These are phyloP conservation scores for Aureobasidium melanogenum DNA, from an alignment of 2,329 filamentous ascomycete genomes.

Conservation along the genomic window DNA sequence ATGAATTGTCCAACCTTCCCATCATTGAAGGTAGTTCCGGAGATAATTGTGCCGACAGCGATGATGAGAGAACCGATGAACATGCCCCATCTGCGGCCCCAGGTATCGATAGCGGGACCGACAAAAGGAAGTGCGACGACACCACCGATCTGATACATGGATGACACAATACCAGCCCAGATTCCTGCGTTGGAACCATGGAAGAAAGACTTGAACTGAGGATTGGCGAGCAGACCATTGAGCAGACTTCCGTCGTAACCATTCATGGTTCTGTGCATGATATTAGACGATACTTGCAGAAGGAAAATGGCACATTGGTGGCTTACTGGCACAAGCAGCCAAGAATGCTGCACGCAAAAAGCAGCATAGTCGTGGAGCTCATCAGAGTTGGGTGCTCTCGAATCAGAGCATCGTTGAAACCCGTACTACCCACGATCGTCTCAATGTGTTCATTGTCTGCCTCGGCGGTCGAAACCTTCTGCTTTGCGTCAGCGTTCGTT, in stretches of 20 bases:
- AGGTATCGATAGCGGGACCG: slow-evolving; percentile 37
- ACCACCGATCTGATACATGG: slow-evolving; percentile 42
- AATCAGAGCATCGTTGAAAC: slow-evolving; percentile 47
- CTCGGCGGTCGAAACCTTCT: neutral
- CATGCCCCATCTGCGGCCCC: slow-evolving; percentile 37
- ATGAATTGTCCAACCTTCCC: slow-evolving; percentile 37
- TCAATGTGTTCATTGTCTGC: slow-evolving; percentile 27
- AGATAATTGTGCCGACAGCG: slow-evolving; percentile 43
- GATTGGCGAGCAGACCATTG: slow-evolving; percentile 43
- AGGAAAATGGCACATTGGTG: slow-evolving; percentile 12
- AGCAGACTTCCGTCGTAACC: slow-evolving; percentile 52
- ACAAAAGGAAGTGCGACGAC: slow-evolving; percentile 39
- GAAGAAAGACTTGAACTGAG: slow-evolving; percentile 35
- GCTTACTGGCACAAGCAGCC: slow-evolving; percentile 19
- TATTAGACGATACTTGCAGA: slow-evolving; percentile 22
- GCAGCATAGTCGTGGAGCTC: slow-evolving; percentile 14
- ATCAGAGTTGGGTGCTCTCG: slow-evolving; percentile 38
- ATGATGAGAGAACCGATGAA: slow-evolving; percentile 56
- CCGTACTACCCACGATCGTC: slow-evolving; percentile 43
- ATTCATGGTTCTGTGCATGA: slow-evolving; percentile 44
- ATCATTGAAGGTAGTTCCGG: slow-evolving; percentile 34
- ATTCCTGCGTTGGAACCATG: slow-evolving; percentile 32
- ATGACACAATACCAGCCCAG: slow-evolving; percentile 36
- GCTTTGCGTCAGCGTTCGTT: neutral
- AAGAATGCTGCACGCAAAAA: slow-evolving; percentile 19